Conservation (phyloP, 2,329 filamentous ascomycete species). For the Penicillium brasilianum region DNA sequence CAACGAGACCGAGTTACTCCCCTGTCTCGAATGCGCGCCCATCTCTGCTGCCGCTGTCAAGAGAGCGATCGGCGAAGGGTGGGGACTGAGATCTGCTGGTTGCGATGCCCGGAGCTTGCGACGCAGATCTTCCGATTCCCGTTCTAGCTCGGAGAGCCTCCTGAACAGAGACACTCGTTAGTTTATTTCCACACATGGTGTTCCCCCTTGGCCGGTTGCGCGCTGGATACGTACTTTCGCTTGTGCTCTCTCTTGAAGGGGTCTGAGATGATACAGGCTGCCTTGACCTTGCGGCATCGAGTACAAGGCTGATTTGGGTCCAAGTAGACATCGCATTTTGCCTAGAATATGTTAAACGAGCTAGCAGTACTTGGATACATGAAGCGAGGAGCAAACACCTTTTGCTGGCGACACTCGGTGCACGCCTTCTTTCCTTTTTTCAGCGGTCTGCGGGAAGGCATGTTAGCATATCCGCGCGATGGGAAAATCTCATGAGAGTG, state of each 20-base stretch:
- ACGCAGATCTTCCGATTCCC: slow-evolving; percentile 45
- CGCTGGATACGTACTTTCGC: slow-evolving; percentile 39
- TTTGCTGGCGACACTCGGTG: slow-evolving; percentile 52
- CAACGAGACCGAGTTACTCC: slow-evolving; percentile 9
- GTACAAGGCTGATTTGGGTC: slow-evolving; percentile 43
- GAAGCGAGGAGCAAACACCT: slow-evolving; percentile 34
- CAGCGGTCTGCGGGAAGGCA: slow-evolving; percentile 20
- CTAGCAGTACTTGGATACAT: background rate
- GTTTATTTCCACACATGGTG: background rate
- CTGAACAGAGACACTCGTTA: slow-evolving; percentile 21
- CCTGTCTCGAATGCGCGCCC: slow-evolving; percentile 26
- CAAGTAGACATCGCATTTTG: slow-evolving; percentile 48
- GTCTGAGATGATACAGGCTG: slow-evolving; percentile 47
- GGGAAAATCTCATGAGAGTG: background rate
- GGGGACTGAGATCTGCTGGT: slow-evolving; percentile 21
- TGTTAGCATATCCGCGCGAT: slow-evolving; percentile 20
- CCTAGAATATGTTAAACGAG: slow-evolving; percentile 27
- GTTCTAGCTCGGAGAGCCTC: slow-evolving; percentile 45
- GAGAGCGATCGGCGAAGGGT: slow-evolving; percentile 35
- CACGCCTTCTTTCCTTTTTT: slow-evolving; percentile 48
- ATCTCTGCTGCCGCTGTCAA: slow-evolving; percentile 41
- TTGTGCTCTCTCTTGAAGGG: slow-evolving; percentile 52
- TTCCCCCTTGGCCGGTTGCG: background rate
- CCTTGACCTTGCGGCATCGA: slow-evolving; percentile 45
- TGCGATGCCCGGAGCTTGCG: slow-evolving; percentile 39